Conservation (phyloP, 164 flowering plant species). For the Chimonanthus salicifolius region DNA sequence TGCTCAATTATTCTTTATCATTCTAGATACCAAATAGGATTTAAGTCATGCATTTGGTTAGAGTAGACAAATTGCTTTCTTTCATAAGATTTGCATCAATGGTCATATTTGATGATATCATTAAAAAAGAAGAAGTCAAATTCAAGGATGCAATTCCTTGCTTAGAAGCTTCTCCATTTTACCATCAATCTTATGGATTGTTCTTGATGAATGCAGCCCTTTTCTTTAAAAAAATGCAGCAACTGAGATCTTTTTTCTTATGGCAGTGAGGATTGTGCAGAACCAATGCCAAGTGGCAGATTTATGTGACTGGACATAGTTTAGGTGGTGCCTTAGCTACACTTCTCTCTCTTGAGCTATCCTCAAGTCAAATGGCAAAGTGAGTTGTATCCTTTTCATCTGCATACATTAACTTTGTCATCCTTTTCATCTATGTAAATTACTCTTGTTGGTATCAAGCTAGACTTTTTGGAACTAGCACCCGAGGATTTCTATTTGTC, state of each 20-base stretch:
- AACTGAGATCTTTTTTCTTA: background rate
- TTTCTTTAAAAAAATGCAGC: background rate
- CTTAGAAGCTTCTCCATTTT: background rate
- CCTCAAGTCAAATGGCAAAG: slow-evolving; percentile 87
- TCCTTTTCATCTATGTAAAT: too few species aligned
- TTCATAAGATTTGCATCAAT: background rate
- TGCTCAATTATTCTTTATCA: too few species aligned
- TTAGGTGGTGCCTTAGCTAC: slow-evolving; percentile 98
- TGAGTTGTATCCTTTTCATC: slow-evolving; percentile 31
- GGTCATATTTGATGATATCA: background rate
- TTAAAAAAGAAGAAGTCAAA: too few species aligned
- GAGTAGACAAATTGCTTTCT: background rate
- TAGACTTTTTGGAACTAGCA: too few species aligned
- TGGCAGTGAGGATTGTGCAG: slow-evolving; percentile 54
- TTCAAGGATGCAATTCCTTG: background rate
- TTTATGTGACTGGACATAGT: slow-evolving; percentile 94
- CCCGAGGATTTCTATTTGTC: too few species aligned
- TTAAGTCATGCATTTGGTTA: slow-evolving; percentile 1
- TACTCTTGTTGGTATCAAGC: too few species aligned
- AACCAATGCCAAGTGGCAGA: slow-evolving; percentile 62
- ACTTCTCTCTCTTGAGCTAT: slow-evolving; percentile 87
- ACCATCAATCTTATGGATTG: background rate
- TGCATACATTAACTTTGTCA: background rate
- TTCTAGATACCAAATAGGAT: too few species aligned
- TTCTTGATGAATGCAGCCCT: background rate